Conservation (phyloP, 1,284 basidiomycete genomes). For the Clitocybe nebularis region DNA sequence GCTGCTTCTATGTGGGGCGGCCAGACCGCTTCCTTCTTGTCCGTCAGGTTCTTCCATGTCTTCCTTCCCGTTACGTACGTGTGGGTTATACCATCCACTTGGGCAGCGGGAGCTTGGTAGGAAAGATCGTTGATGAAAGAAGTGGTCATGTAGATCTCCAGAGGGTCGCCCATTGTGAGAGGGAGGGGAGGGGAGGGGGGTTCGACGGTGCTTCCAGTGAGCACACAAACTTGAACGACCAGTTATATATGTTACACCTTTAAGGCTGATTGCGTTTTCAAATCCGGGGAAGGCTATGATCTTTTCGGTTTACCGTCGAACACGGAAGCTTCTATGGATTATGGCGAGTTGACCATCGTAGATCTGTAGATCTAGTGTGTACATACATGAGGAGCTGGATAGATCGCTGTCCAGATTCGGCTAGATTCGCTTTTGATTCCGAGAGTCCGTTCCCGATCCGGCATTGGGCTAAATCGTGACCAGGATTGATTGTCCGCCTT, state of each 20-base stretch:
- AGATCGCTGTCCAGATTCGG: not conserved
- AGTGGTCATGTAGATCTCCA: conserved; percentile 14
- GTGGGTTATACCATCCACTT: conserved; percentile 21
- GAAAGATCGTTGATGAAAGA: conserved; percentile 18
- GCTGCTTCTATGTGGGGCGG: conserved; percentile 49
- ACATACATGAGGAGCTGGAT: not conserved
- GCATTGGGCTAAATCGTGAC: not conserved
- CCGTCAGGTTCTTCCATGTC: conserved; percentile 53
- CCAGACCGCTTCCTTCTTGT: conserved; percentile 51
- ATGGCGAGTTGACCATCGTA: not conserved
- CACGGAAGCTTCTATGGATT: not conserved
- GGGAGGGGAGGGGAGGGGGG: conserved; percentile 4
- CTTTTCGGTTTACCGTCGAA: not conserved
- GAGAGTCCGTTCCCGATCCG: not conserved
- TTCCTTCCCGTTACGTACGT: conserved; percentile 48
- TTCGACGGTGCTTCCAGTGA: not conserved
- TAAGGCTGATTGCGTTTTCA: not conserved
- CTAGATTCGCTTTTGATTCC: not conserved
- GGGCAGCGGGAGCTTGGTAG: conserved; percentile 13
- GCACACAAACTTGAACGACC: conserved; percentile 6
- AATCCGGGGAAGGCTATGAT: conserved; percentile 1
- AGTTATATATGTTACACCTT: not conserved
- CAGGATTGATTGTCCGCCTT: not conserved
- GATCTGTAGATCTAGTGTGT: not conserved
- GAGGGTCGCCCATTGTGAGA: conserved; percentile 11